Evolutionary conservation across 768 basidiomycete species (phyloP).

Genomic region (Leucocoprinus birnbaumii): DNA sequence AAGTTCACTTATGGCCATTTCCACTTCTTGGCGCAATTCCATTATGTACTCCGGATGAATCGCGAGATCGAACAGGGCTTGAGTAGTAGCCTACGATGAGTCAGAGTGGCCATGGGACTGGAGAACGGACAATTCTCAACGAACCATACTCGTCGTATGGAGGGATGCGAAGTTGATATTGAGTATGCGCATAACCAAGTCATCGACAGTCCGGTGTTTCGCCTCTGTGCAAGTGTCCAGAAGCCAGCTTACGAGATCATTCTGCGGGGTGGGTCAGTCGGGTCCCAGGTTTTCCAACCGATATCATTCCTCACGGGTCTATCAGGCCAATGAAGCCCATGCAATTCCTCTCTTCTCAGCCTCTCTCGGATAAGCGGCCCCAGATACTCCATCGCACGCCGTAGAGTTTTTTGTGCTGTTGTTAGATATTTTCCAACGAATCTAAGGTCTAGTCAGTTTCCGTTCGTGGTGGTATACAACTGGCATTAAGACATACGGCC

Average conservation of each 20-base stretch:
- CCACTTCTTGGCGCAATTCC: slow-evolving; percentile 40
- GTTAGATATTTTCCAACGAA: slow-evolving; percentile 10
- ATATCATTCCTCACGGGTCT: too few species aligned
- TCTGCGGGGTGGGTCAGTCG: slow-evolving; percentile 19
- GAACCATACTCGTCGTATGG: slow-evolving; percentile 38
- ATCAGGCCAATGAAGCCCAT: too few species aligned
- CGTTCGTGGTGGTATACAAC: neutral
- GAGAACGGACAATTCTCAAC: neutral
- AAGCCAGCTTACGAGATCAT: slow-evolving; percentile 41
- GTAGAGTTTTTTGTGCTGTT: too few species aligned
- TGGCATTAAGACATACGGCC: slow-evolving; percentile 30
- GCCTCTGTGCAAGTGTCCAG: slow-evolving; percentile 29
- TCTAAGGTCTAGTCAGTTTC: neutral
- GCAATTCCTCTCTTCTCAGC: too few species aligned
- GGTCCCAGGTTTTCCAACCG: too few species aligned
- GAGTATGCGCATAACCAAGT: slow-evolving; percentile 27
- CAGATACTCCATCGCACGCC: too few species aligned
- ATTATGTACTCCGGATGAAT: slow-evolving; percentile 27
- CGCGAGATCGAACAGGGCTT: slow-evolving; percentile 33
- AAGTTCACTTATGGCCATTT: slow-evolving; percentile 25
- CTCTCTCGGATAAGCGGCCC: too few species aligned
- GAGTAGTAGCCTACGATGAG: slow-evolving; percentile 30
- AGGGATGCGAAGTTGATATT: slow-evolving; percentile 36
- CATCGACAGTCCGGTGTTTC: slow-evolving; percentile 15
- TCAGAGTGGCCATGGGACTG: neutral